Percentiles rank a stretch among this genome's conserved stretches.
These are phyloP conservation scores for Conidiobolus incongruus DNA, from an alignment of 371 early-diverging fungal species.

Conservation along the genomic window DNA sequence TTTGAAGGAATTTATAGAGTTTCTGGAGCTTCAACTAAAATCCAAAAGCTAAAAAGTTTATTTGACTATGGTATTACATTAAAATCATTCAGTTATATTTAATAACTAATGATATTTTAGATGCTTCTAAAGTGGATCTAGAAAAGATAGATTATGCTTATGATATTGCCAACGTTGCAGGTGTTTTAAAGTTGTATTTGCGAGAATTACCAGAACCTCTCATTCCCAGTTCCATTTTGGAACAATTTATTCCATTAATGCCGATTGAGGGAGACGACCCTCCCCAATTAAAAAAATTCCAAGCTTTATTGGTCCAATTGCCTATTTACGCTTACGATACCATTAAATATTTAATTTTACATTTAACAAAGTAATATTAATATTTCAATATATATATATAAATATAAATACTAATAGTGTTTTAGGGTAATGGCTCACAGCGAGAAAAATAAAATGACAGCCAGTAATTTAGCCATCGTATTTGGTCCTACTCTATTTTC, in stretches of 20 bases:
- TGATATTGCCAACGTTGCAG: conserved; percentile 57
- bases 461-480: conserved; percentile 61
- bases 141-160: conserved; percentile 21
- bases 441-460: conserved; percentile 64
- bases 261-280: not conserved
- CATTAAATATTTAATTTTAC: conserved; percentile 49
- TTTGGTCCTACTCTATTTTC: conserved; percentile 61
- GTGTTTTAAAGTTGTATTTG: conserved; percentile 76
- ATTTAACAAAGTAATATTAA: conserved; percentile 48
- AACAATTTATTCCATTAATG: conserved; percentile 34
- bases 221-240: conserved; percentile 33
- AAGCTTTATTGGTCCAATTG: conserved; percentile 33
- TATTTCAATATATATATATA: conserved; percentile 4
- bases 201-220: conserved; percentile 75
- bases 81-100: not conserved
- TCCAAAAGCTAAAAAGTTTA: conserved; percentile 34
- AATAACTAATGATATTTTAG: conserved; percentile 10
- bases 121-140: conserved; percentile 33
- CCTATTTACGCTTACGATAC: conserved; percentile 46
- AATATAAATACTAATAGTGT: not conserved
- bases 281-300: conserved; percentile 22
- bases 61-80: conserved; percentile 36
- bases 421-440: conserved; percentile 47
- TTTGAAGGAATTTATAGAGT: conserved; percentile 62
- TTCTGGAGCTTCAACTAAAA: conserved; percentile 43